Conservation (phyloP, 1,284 basidiomycete genomes). For the Leccinum laetum region DNA sequence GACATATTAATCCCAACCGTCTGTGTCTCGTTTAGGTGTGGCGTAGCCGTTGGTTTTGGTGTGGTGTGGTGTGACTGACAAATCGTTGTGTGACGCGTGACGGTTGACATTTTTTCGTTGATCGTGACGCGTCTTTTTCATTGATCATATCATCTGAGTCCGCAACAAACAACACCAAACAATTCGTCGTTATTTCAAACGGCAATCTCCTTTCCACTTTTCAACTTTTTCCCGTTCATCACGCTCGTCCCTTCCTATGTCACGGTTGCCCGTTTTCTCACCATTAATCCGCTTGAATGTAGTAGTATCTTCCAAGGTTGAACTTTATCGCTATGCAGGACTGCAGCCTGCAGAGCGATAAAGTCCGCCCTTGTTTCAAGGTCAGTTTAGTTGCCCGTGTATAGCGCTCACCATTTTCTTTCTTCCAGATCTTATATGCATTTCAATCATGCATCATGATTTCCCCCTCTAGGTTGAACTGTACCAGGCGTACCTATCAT, state of each 20-base stretch:
- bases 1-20: too few relatives aligned
- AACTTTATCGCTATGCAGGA: neutral
- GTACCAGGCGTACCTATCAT: neutral
- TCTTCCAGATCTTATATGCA: neutral
- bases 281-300: neutral
- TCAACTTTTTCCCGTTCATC: neutral
- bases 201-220: neutral
- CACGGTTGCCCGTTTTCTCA: neutral
- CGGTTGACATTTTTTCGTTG: too few relatives aligned
- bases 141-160: neutral
- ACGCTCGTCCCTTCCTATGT: neutral
- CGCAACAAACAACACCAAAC: neutral
- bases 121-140: too few relatives aligned
- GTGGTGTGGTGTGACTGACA: too few relatives aligned
- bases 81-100: too few relatives aligned
- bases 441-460: neutral
- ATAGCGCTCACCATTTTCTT: neutral
- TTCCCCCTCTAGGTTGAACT: neutral
- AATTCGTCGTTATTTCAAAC: neutral
- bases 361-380: neutral
- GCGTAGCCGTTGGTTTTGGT: too few relatives aligned
- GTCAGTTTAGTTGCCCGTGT: neutral
- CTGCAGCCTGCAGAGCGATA: neutral
- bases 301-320: neutral
- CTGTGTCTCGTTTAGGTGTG: too few relatives aligned